Evolutionary conservation across 805 yeast genomes (phyloP), one percentile per base, ranked within the genome.

Genomic region (Yueomyces sp.): DNA sequence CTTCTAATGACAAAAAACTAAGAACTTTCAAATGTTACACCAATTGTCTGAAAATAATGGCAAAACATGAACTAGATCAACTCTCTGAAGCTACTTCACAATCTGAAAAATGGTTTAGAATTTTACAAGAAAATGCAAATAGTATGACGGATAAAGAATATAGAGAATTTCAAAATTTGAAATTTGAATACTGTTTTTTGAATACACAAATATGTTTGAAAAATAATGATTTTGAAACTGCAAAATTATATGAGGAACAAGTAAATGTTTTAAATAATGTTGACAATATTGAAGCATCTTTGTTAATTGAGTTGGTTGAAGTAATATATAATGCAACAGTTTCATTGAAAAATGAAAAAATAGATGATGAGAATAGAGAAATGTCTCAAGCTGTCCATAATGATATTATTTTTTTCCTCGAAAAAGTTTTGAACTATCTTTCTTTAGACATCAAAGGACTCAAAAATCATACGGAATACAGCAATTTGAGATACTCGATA

Each of bases 221-320:
- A 5, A 56, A 54, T n/a, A 57, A 53, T 3, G 68, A 69, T 45
- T 46, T 55, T 4, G 56, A 61, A 38, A 55, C 59, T 48, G 70
- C 71, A 1, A 60, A 54, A 38, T 51, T 64, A 29, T 65, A 62
- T 46, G 60, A 62, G 31, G 52, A 53, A 7, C 60, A 64, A 42
- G 57, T 65, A 2, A 53, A 52, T 28, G 32, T 59, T 1, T 6
- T 32, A 3, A 48, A 51, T 2, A 50, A 53, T 30, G 29, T 40
- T 3, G 38, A 26, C 4, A 8, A 39, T 1, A 37, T 56, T 4
- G 54, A 55, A 12, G 39, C 53, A 2, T 50, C 50, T 2, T 38
- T 45, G 1, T 37, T 58, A 2, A 31, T 63, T 5, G 69, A 66
- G 36, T 40, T 60, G 4, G 52, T 62, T 12, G 54, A 72, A 37